Percentiles rank a stretch among this genome's conserved stretches.
Evolutionary conservation across 768 basidiomycete genomes (phyloP).

Genomic region (Agrocybe pediades): DNA sequence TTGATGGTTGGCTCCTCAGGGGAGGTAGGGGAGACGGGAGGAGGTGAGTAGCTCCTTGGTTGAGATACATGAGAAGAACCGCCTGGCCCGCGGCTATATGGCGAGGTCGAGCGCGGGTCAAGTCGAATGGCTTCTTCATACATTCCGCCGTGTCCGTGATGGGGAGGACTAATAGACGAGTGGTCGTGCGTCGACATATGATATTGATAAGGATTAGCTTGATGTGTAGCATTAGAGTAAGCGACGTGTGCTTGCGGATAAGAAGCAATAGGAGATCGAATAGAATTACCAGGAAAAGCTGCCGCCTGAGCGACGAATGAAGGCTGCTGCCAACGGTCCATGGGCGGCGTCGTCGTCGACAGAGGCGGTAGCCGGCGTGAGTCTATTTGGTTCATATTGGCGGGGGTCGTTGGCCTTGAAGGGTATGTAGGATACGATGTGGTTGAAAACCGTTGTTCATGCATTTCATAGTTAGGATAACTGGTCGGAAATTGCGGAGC

Average conservation of each 20-base stretch:
- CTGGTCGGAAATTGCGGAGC: conserved; percentile 49
- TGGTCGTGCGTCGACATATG: conserved; percentile 36
- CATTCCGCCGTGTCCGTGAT: conserved; percentile 25
- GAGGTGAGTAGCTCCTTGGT: conserved; percentile 50
- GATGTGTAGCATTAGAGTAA: conserved; percentile 41
- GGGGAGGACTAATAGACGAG: conserved; percentile 30
- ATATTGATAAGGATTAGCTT: conserved; percentile 43
- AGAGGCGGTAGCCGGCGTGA: conserved; percentile 64
- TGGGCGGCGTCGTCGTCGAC: conserved; percentile 44
- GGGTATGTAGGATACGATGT: conserved; percentile 48
- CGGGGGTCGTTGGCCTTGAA: conserved; percentile 49
- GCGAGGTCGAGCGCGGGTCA: conserved; percentile 45
- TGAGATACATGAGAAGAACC: conserved; percentile 34
- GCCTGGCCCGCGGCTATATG: conserved; percentile 41
- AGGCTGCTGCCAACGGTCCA: conserved; percentile 50
- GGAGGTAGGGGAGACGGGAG: conserved; percentile 47
- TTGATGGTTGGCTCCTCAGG: conserved; percentile 74
- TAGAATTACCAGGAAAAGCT: conserved; percentile 39
- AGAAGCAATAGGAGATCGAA: conserved; percentile 66
- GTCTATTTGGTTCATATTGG: conserved; percentile 48
- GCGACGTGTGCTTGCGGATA: conserved; percentile 58
- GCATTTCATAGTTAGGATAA: conserved; percentile 54
- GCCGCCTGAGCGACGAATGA: conserved; percentile 33
- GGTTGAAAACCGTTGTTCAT: conserved; percentile 55
- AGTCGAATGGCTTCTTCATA: conserved; percentile 35